Percentiles rank a stretch among this genome's conserved stretches.
Evolutionary conservation across 768 basidiomycete genomes (phyloP).

Genomic region (Tremella mesenterica): DNA sequence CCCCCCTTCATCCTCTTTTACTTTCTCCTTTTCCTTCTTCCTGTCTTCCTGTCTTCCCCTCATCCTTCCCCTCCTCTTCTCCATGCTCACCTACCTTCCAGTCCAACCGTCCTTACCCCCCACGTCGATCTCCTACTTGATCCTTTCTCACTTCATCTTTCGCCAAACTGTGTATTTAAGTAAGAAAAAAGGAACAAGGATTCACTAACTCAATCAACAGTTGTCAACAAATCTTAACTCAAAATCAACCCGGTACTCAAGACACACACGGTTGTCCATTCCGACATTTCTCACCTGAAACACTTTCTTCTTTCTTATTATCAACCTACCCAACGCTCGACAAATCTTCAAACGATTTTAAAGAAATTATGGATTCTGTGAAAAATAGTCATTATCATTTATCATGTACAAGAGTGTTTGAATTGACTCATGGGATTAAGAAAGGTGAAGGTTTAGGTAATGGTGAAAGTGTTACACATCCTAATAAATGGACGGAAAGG

Average conservation of each 20-base stretch:
- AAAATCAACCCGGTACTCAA: conserved; percentile 57
- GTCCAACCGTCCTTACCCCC: too few species aligned
- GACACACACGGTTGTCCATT: conserved; percentile 87
- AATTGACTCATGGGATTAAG: conserved; percentile 80
- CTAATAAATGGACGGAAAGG: conserved; percentile 60
- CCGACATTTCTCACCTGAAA: conserved; percentile 74
- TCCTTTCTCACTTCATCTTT: not conserved
- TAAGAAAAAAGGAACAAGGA: not conserved
- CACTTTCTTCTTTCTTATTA: conserved; percentile 63
- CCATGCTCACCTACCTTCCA: too few species aligned
- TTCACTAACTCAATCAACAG: conserved; percentile 47
- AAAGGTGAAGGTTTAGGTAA: conserved; percentile 79
- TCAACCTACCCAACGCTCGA: conserved; percentile 46
- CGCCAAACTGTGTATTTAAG: not conserved
- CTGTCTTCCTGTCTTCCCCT: too few species aligned
- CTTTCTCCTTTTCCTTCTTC: too few species aligned
- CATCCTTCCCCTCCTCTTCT: too few species aligned
- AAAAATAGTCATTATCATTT: conserved; percentile 81
- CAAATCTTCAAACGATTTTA: conserved; percentile 61
- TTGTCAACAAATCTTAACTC: conserved; percentile 76
- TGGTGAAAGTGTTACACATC: conserved; percentile 80
- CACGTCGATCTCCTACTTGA: too few species aligned
- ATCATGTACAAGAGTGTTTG: conserved; percentile 93
- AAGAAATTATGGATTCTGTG: conserved; percentile 71
- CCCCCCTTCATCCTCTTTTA: not conserved